A percentile compares a stretch with the other conserved stretches of the same genome.
Evolutionary conservation across 257 asterid genomes (phyloP).

Genomic region (Cordia subcordata): DNA sequence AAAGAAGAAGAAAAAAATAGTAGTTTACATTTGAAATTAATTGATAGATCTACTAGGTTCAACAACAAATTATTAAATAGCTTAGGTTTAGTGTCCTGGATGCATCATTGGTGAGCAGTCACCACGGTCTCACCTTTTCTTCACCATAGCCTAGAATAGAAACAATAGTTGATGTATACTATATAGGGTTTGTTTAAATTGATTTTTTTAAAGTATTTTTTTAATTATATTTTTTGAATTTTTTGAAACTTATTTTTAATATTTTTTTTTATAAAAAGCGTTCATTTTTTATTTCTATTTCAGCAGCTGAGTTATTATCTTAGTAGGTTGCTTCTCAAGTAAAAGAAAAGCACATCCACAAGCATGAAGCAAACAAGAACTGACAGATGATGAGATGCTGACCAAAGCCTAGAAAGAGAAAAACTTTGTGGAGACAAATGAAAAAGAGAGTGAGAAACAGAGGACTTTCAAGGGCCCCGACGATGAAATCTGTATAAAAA

Average conservation of each 20-base stretch:
- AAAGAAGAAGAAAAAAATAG: no score
- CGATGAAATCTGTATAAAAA: conserved; percentile 39
- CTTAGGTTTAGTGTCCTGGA: neutral
- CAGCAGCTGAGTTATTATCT: conserved; percentile 16
- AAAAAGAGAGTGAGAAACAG: conserved; percentile 14
- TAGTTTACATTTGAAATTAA: no score
- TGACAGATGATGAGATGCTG: conserved; percentile 37
- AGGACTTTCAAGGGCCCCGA: conserved; percentile 41
- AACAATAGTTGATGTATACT: no score
- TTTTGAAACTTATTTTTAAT: no score
- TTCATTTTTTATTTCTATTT: neutral
- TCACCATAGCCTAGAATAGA: neutral
- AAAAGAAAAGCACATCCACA: conserved; percentile 17
- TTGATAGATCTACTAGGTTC: no score
- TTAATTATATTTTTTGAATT: no score
- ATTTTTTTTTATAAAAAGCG: no score
- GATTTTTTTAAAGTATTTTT: no score
- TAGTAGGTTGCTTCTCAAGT: conserved; percentile 23
- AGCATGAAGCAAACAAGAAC: conserved; percentile 24
- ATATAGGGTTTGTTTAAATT: no score
- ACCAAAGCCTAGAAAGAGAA: conserved; percentile 15
- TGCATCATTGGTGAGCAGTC: neutral
- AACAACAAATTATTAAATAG: neutral
- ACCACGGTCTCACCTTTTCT: neutral
- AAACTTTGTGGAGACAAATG: neutral